Percentiles rank a stretch among this genome's conserved stretches.
Evolutionary conservation across 176 grass and related monocot genomes (phyloP).

Genomic region (Leersia perrieri): DNA sequence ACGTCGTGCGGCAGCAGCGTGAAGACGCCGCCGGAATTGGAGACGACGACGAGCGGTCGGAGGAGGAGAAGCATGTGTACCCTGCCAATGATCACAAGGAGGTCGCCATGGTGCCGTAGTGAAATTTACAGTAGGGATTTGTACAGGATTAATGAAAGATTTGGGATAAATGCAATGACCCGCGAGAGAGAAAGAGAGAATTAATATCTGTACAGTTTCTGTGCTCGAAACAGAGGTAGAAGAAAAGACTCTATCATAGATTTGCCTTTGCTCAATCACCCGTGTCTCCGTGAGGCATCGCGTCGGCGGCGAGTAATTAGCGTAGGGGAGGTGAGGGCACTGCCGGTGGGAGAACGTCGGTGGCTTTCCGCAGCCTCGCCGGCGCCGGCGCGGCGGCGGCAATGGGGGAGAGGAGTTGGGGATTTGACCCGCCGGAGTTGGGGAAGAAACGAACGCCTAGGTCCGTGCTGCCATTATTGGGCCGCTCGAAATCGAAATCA

Average conservation of each 20-base stretch:
- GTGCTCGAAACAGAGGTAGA: neutral
- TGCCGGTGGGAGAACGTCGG: neutral
- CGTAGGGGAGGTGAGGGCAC: too few species aligned
- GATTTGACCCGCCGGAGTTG: neutral
- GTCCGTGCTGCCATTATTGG: too few species aligned
- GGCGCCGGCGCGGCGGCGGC: neutral
- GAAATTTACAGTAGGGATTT: neutral
- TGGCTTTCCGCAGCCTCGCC: neutral
- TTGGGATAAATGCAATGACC: neutral
- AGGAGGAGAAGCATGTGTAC: constrained; percentile 35
- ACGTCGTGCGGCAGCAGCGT: constrained; percentile 48
- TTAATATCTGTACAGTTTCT: constrained; percentile 26
- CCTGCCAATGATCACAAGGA: constrained; percentile 54
- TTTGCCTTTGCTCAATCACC: neutral
- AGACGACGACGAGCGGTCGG: constrained; percentile 58
- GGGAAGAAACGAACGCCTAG: neutral
- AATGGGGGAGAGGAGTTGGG: neutral
- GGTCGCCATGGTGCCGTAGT: constrained; percentile 29
- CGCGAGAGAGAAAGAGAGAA: neutral
- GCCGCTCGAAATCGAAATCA: too few species aligned
- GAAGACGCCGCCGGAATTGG: constrained; percentile 25
- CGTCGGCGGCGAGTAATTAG: neutral
- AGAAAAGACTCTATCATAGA: neutral
- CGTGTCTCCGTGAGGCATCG: neutral
- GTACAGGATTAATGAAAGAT: neutral